Evolutionary conservation across 2,329 filamentous ascomycete species (phyloP), one percentile per base, ranked within the genome.

Genomic region (Didymella lethalis): DNA sequence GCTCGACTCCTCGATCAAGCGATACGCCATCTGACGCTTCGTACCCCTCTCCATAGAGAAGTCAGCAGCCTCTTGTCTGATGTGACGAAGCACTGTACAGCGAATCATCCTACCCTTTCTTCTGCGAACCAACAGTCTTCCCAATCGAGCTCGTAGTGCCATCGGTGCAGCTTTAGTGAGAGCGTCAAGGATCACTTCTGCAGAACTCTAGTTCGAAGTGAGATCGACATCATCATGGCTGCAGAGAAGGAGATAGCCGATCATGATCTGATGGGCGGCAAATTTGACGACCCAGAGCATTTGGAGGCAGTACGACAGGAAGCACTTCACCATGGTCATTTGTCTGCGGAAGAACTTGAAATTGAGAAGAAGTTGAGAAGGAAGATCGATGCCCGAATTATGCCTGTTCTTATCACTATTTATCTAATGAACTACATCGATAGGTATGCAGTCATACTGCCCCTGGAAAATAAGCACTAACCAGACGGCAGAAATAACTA

Each of bases 401-500:
- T 74, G n/a, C 70, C 72, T 8, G 64, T 75, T 5, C 53, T 73
- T 8, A 71, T 72, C 40, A 45, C 68, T 8, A 67, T 75, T 28
- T 74, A 72, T 40, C 10, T 74, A 14, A 66, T 75, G 50, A 74
- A 74, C 41, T 64, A 73, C 28, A 64, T 75, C 7, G 72, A 75
- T 34, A 54, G 57, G 57, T 61, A 34, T 11, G 28, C 4, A n/a
- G 7, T 28, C 14, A 3, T 7, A 14, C 18, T 26, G 6, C 18
- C 14, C 1, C 5, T 2, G 11, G 6, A 11, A 26, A 3, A 12
- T 16, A 1, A 44, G 7, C 25, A 20, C 41, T 57, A 10, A 57
- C 3, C 32, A 25, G n/a, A 4, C 14, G 7, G 6, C n/a, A 59
- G 70, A n/a, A 73, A 73, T 48, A 65, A 66, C 45, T 71, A 71